Evolutionary conservation across 305 asterid species (phyloP).

Genomic region (Rubia tinctorum): DNA sequence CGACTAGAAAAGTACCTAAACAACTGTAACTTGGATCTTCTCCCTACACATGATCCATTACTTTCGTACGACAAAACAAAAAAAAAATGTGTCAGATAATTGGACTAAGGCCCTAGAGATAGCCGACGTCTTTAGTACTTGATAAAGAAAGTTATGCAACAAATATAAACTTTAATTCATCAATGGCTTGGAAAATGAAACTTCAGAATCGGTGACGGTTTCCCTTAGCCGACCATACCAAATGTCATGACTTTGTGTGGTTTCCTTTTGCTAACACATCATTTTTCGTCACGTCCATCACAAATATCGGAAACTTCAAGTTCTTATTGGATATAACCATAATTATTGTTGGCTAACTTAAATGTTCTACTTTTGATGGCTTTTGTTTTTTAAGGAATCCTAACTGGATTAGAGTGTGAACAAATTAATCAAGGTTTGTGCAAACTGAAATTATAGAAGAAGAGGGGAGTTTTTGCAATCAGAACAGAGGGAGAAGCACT

Average conservation of each 20-base stretch:
- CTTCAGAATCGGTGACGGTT: not conserved
- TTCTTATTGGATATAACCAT: not conserved
- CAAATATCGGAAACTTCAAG: not conserved
- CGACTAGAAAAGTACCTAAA: not conserved
- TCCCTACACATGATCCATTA: not conserved
- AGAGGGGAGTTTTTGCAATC: too few species aligned
- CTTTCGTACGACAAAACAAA: not conserved
- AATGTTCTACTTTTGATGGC: not conserved
- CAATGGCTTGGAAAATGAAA: conserved; percentile 4
- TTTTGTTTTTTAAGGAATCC: not conserved
- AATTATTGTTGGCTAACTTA: not conserved
- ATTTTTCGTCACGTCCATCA: not conserved
- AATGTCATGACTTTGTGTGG: conserved; percentile 4
- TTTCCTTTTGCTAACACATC: not conserved
- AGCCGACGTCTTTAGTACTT: not conserved
- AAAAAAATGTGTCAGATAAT: not conserved
- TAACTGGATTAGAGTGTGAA: not conserved
- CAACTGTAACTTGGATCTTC: not conserved
- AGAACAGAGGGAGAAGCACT: too few species aligned
- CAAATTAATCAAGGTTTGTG: too few species aligned
- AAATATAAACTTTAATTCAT: not conserved
- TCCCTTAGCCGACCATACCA: conserved; percentile 7
- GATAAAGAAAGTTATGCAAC: conserved; percentile 1
- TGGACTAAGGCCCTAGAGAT: too few species aligned
- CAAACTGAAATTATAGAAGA: too few species aligned